Evolutionary conservation across 78 protist species (phyloP), one percentile per base, ranked within the genome.

Genomic region (Dictyostelium capitatum): DNA sequence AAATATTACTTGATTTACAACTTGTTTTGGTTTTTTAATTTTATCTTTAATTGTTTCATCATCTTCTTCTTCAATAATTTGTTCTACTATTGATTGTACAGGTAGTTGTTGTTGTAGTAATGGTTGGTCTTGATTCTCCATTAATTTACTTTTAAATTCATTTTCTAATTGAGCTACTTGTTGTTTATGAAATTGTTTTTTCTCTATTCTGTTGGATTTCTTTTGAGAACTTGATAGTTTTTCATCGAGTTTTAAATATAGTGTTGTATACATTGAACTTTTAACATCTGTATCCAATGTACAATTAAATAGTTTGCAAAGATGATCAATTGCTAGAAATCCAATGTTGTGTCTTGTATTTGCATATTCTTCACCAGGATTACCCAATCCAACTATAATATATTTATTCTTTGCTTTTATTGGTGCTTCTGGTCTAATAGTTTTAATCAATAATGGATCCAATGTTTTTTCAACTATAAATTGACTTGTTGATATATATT

Each of bases 341-440:
- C 95, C 95, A n/a, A 91, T 78, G 65, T 91, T 91, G 65, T 91
- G 95, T 91, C 95, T 67, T 12, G 89, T 91, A 28, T 54, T 41
- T 51, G 8, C 11, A 54, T 91, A 74, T 51, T 91, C 79, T 8
- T 56, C 46, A 46, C 90, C 95, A 4, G 95, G 95, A 82, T 91
- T 91, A 82, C 95, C 95, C 2, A 91, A 53, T 4, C 95, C 95
- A 70, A 91, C 89, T 3, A 91, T 53, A 9, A 82, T 48, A 41
- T 74, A 91, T 81, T 90, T 67, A 75, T 90, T 12, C 51, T 87
- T 87, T 28, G 54, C 79, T 59, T 69, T 75, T 0, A 84, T 59
- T 48, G 32, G 25, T 19, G 62, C 56, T 2, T 57, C 41, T 48
- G 81, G 81, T 75, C 20, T 6, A 0, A 8, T 6, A 0, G 81